Percentiles rank a stretch among this genome's conserved stretches.
Conservation (phyloP, 257 asterid genomes). For the Solanum peruvianum region DNA sequence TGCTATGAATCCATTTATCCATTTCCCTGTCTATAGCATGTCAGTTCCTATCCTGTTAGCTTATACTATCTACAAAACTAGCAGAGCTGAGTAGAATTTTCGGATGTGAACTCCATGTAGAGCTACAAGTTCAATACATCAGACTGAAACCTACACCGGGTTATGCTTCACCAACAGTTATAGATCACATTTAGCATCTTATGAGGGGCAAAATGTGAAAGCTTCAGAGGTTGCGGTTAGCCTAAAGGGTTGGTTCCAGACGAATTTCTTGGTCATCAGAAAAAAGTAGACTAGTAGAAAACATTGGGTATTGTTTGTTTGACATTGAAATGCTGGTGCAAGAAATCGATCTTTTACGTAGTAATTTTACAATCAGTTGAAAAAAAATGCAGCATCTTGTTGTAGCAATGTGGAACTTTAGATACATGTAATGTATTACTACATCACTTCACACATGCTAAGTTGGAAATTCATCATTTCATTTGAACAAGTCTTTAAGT, state of each 20-base stretch:
- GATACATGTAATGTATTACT: not conserved
- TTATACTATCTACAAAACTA: conserved; percentile 57
- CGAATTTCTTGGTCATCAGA: not conserved
- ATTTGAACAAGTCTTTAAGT: not conserved
- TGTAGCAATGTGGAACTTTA: not conserved
- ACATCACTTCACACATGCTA: not conserved
- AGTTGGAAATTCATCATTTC: not conserved
- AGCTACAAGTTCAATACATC: not conserved
- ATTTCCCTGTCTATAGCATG: conserved; percentile 64
- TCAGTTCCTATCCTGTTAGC: conserved; percentile 56
- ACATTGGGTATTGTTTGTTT: not conserved
- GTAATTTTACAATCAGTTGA: not conserved
- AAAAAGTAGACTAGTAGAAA: not conserved
- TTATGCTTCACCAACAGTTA: not conserved
- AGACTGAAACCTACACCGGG: not conserved
- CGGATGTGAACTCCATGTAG: not conserved
- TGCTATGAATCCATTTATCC: conserved; percentile 68
- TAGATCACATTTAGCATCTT: not conserved
- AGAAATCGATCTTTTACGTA: not conserved
- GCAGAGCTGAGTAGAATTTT: conserved; percentile 9
- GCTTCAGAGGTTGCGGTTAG: not conserved
- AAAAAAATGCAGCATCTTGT: not conserved
- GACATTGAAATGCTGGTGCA: not conserved
- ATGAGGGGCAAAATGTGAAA: not conserved
- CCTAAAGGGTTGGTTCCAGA: not conserved